A percentile compares a stretch with the other conserved stretches of the same genome.
Evolutionary conservation across 2,329 filamentous ascomycete genomes (phyloP).

Genomic region (Diplodia sapinea): DNA sequence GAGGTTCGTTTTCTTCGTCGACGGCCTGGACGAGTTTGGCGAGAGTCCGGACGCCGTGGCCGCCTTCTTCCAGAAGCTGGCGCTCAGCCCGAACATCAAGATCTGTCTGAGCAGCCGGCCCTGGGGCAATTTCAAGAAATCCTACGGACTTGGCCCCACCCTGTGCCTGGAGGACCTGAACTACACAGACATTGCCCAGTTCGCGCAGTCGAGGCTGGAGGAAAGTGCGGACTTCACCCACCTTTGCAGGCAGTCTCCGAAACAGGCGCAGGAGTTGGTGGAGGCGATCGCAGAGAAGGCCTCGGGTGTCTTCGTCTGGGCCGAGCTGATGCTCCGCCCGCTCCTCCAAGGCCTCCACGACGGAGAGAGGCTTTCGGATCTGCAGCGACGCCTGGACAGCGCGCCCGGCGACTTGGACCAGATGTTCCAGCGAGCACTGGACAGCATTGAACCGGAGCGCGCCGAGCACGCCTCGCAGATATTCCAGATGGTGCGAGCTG

Average conservation of each 20-base stretch:
- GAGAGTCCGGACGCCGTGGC: not conserved
- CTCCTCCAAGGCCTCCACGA: conserved; percentile 30
- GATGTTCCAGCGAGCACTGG: conserved; percentile 35
- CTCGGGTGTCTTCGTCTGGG: conserved; percentile 30
- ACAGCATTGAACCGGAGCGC: conserved; percentile 34
- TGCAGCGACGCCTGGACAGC: conserved; percentile 34
- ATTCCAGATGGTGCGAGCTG: conserved; percentile 28
- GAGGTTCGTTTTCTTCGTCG: conserved; percentile 11
- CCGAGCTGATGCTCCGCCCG: conserved; percentile 5
- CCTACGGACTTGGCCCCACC: conserved; percentile 18
- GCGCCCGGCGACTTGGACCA: conserved; percentile 36
- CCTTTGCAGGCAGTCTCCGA: not conserved
- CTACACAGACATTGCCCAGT: conserved; percentile 32
- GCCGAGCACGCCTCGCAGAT: conserved; percentile 31
- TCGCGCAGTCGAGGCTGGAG: conserved; percentile 26
- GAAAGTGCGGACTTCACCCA: not conserved
- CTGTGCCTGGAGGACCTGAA: conserved; percentile 33
- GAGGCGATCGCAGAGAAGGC: conserved; percentile 17
- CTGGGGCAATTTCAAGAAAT: conserved; percentile 32
- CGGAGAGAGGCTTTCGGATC: conserved; percentile 34
- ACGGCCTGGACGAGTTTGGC: conserved; percentile 18
- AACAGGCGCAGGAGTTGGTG: conserved; percentile 11
- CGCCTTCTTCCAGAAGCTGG: not conserved
- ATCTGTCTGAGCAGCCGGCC: conserved; percentile 34
- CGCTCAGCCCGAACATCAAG: conserved; percentile 16